Evolutionary conservation across 106 monocot species (phyloP).

Genomic region (Acorus gramineus): DNA sequence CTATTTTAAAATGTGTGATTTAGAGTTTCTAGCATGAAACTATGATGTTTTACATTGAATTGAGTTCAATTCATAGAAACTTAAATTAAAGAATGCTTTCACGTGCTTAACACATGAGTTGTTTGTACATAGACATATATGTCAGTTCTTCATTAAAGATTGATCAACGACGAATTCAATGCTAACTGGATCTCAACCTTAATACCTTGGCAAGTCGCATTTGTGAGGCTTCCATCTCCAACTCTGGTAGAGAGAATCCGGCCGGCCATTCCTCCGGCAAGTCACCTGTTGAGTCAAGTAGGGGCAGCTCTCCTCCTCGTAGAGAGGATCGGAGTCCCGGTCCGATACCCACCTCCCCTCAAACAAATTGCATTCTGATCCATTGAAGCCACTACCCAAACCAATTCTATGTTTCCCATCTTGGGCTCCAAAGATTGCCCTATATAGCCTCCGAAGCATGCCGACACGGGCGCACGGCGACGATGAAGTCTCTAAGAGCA

Average conservation of each 20-base stretch:
- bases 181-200: no score
- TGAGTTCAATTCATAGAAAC: no score
- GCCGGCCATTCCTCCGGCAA: conserved; percentile 26
- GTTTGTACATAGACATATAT: no score
- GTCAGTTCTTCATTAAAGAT: no score
- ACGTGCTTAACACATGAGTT: no score
- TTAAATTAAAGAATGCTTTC: no score
- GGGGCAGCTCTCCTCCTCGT: conserved; percentile 28
- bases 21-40: no score
- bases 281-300: conserved; percentile 26
- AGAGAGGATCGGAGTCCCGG: conserved; percentile 12
- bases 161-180: no score
- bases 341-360: conserved; percentile 25
- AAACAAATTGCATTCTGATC: conserved; percentile 25
- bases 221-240: conserved; percentile 31
- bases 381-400: not conserved
- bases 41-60: no score
- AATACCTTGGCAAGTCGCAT: conserved; percentile 21
- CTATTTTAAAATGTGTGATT: no score
- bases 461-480: not conserved
- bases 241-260: conserved; percentile 25
- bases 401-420: not conserved
- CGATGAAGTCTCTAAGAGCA: conserved; percentile 2
- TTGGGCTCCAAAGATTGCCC: not conserved
- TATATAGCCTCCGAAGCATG: not conserved